phyloP scores from a whole-genome alignment of 2,329 filamentous ascomycete species.

The Mariannaea sp. region DNA sequence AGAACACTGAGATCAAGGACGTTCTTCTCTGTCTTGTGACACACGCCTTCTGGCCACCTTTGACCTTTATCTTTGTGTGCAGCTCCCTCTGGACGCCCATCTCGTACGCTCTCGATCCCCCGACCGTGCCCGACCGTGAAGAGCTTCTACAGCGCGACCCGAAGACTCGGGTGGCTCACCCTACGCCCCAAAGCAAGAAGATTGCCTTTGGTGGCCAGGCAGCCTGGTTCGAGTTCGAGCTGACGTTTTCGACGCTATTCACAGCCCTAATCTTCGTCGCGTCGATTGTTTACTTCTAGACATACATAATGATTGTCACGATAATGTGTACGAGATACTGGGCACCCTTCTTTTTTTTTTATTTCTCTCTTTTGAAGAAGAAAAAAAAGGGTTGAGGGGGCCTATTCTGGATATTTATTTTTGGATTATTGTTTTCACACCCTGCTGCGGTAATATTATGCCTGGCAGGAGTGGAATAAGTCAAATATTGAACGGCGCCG shows the following conservation, averaged over 20 bases:
- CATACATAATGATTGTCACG: constrained; percentile 33
- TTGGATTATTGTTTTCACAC: no score
- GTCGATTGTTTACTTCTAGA: constrained; percentile 41
- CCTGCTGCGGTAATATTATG: background rate
- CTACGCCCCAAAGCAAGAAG: constrained; percentile 57
- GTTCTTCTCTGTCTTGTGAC: constrained; percentile 60
- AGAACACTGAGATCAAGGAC: constrained; percentile 44
- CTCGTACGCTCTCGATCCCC: constrained; percentile 64
- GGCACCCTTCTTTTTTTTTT: background rate
- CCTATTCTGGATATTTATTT: no score
- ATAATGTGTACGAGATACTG: constrained; percentile 28
- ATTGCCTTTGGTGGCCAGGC: constrained; percentile 59
- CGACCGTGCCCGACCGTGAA: constrained; percentile 61
- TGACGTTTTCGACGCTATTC: constrained; percentile 55
- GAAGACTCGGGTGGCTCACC: constrained; percentile 59
- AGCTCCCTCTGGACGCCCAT: constrained; percentile 63
- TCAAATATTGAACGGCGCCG: background rate
- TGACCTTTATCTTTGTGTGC: constrained; percentile 61
- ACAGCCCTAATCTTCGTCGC: constrained; percentile 55
- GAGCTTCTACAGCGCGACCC: constrained; percentile 59
- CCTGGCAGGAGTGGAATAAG: background rate
- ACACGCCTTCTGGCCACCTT: constrained; percentile 65
- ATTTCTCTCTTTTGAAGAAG: no score
- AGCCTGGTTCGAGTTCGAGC: constrained; percentile 61
- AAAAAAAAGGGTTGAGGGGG: background rate